Conservation (phyloP, 2,329 filamentous ascomycete species). For the Aspergillus phoenicis region DNA sequence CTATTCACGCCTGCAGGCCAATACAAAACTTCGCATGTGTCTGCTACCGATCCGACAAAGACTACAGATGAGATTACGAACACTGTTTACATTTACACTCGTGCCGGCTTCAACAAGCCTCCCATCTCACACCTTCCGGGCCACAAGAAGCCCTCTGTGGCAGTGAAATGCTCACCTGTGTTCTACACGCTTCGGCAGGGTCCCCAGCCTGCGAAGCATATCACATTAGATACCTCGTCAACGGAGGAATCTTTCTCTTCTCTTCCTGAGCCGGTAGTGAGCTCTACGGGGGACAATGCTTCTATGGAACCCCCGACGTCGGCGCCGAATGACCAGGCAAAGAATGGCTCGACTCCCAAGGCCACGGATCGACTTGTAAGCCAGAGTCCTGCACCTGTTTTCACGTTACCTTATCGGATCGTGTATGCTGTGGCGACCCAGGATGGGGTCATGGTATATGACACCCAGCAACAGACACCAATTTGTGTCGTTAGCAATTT, state of each 20-base stretch:
- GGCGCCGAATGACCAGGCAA: conserved; percentile 49
- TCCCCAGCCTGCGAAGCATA: conserved; percentile 73
- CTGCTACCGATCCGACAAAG: conserved; percentile 69
- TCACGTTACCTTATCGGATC: conserved; percentile 87
- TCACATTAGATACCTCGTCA: conserved; percentile 92
- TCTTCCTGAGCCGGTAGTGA: conserved; percentile 77
- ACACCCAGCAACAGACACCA: conserved; percentile 94
- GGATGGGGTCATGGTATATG: conserved; percentile 91
- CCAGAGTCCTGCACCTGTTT: conserved; percentile 65
- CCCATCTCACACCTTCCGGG: conserved; percentile 93
- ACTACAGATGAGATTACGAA: conserved; percentile 85
- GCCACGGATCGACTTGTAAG: conserved; percentile 54
- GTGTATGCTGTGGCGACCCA: conserved; percentile 97
- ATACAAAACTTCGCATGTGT: conserved; percentile 77
- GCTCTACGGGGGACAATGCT: conserved; percentile 44
- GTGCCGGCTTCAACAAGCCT: conserved; percentile 94
- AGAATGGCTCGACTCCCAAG: conserved; percentile 58
- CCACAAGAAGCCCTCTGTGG: conserved; percentile 97
- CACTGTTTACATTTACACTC: conserved; percentile 96
- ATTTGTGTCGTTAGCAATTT: conserved; percentile 94
- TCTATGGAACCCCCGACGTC: conserved; percentile 78
- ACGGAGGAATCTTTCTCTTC: conserved; percentile 79
- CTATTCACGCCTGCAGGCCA: conserved; percentile 94
- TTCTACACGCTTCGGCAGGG: conserved; percentile 78
- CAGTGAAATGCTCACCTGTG: conserved; percentile 89